Conservation (phyloP, 2,329 filamentous ascomycete species). For the Fusarium humuli region DNA sequence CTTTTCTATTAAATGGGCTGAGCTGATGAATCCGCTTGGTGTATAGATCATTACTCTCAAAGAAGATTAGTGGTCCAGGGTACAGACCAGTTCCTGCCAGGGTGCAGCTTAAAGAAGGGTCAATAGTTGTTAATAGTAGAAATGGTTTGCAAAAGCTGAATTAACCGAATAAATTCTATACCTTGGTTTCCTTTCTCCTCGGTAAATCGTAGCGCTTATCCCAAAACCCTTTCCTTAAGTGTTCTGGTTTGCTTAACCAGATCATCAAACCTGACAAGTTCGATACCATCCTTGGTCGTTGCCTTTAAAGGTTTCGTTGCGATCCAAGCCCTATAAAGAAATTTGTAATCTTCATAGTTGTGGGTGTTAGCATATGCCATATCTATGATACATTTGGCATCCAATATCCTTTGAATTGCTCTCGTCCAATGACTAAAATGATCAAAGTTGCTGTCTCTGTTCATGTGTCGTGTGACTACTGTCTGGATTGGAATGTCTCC, state of each 20-base stretch:
- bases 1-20: too few species aligned
- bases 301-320: background rate
- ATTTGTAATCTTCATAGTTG: background rate
- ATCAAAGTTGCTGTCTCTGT: fast-evolving
- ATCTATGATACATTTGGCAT: background rate
- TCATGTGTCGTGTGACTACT: background rate
- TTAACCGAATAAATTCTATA: too few species aligned
- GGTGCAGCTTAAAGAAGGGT: too few species aligned
- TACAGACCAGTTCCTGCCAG: too few species aligned
- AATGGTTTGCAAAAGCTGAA: too few species aligned
- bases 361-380: fast-evolving
- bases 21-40: too few species aligned
- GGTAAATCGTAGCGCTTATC: background rate
- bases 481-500: background rate
- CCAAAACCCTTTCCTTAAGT: background rate
- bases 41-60: too few species aligned
- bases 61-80: too few species aligned
- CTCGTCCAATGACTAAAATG: background rate
- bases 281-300: fast-evolving
- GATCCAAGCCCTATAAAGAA: background rate
- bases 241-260: background rate
- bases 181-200: too few species aligned
- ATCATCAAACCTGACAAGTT: background rate
- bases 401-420: background rate
- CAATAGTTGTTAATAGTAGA: too few species aligned